These are phyloP conservation scores for Fragilaria radians DNA, from an alignment of 108 stramenopile genomes.

Conservation along the genomic window DNA sequence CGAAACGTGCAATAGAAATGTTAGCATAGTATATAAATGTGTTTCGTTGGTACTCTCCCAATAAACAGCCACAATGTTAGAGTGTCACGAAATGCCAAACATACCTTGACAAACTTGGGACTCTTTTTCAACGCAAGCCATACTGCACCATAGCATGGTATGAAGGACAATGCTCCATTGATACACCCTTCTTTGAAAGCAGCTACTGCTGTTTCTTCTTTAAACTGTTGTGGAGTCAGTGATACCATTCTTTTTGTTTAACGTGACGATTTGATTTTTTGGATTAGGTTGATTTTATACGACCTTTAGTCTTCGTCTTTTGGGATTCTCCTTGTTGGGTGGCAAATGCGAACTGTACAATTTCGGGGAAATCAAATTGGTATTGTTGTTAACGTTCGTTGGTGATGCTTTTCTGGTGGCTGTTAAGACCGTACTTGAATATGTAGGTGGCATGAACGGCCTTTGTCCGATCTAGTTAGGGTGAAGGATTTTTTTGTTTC, in stretches of 20 bases:
- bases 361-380: too few species aligned
- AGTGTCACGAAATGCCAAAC: background rate
- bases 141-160: constrained; percentile 40
- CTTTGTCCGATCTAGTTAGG: too few species aligned
- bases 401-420: too few species aligned
- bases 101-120: constrained; percentile 36
- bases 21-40: background rate
- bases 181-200: constrained; percentile 58
- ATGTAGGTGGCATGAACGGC: too few species aligned
- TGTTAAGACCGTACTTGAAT: too few species aligned
- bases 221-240: constrained; percentile 26
- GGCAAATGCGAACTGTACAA: too few species aligned
- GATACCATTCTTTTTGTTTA: constrained; percentile 24
- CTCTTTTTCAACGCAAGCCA: constrained; percentile 19
- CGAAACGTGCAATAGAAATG: background rate
- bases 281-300: background rate
- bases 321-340: too few species aligned
- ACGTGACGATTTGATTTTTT: background rate
- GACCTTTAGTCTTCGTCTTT: too few species aligned
- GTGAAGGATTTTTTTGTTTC: too few species aligned
- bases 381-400: too few species aligned
- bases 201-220: constrained; percentile 37
- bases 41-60: background rate
- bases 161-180: constrained; percentile 35
- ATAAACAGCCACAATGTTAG: background rate